Percentiles rank a stretch among this genome's conserved stretches.
These are phyloP conservation scores for Sporothrix humicola DNA, from an alignment of 2,329 filamentous ascomycete species.

Conservation along the genomic window DNA sequence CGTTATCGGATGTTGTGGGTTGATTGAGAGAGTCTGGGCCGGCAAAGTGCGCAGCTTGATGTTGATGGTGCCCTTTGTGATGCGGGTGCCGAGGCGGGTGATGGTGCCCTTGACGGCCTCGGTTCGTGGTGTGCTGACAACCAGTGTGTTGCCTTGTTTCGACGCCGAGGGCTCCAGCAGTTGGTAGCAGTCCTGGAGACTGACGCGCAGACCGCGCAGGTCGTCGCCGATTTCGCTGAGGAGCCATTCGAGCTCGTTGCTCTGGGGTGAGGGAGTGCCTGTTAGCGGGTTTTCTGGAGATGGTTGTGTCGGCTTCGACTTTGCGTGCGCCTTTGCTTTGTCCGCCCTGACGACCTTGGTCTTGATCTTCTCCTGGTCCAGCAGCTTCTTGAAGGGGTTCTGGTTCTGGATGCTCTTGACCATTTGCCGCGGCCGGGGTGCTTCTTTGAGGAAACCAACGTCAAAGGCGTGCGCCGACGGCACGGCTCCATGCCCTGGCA, in stretches of 20 bases:
- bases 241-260: constrained; percentile 62
- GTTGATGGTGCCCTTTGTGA: constrained; percentile 85
- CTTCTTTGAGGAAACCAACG: background rate
- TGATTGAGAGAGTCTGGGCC: constrained; percentile 55
- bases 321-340: background rate
- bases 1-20: constrained; percentile 57
- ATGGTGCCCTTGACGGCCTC: constrained; percentile 92
- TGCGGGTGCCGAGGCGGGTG: constrained; percentile 85
- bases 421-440: background rate
- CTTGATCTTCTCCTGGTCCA: constrained; percentile 17
- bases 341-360: background rate
- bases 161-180: constrained; percentile 82
- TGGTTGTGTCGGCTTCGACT: background rate
- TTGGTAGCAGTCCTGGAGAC: constrained; percentile 86
- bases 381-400: background rate
- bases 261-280: constrained; percentile 42
- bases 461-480: background rate
- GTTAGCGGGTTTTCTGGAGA: background rate
- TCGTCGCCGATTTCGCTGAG: constrained; percentile 56
- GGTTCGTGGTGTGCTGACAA: constrained; percentile 82
- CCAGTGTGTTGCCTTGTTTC: constrained; percentile 85
- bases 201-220: constrained; percentile 60
- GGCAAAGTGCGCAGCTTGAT: constrained; percentile 75
- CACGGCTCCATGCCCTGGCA: background rate
- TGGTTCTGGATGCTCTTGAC: background rate